A percentile compares a stretch with the other conserved stretches of the same genome.
Conservation (phyloP, 495 filamentous ascomycete genomes). For the Penicillium lagena region DNA sequence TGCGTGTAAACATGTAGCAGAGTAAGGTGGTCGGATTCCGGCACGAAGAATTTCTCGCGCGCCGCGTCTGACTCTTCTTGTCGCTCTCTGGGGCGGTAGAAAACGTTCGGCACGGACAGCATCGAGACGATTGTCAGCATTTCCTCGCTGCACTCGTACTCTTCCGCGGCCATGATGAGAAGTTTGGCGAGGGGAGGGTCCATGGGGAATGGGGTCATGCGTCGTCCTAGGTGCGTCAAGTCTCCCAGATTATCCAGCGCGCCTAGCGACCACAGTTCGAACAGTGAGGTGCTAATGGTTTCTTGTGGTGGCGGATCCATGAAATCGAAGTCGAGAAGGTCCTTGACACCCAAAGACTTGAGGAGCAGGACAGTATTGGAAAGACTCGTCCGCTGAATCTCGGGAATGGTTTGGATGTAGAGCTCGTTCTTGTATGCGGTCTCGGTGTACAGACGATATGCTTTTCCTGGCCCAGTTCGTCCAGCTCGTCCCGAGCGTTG, state of each 20-base stretch:
- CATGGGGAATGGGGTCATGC: slow-evolving; percentile 98
- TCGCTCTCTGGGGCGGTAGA: slow-evolving; percentile 95
- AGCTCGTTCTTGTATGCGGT: slow-evolving; percentile 93
- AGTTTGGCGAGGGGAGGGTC: slow-evolving; percentile 92
- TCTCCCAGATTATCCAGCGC: slow-evolving; percentile 92
- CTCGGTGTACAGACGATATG: slow-evolving; percentile 92
- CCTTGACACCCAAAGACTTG: slow-evolving; percentile 90
- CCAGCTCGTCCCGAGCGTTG: slow-evolving; percentile 93
- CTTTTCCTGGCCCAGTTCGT: slow-evolving; percentile 91
- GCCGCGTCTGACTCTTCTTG: slow-evolving; percentile 95
- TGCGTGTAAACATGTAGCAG: slow-evolving; percentile 94
- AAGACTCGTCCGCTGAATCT: slow-evolving; percentile 95
- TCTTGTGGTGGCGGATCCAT: slow-evolving; percentile 99
- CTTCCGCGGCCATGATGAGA: slow-evolving; percentile 74
- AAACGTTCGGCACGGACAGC: slow-evolving; percentile 93
- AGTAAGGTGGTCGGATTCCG: slow-evolving; percentile 94
- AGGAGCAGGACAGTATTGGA: slow-evolving; percentile 90
- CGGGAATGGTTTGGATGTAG: slow-evolving; percentile 95
- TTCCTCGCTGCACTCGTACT: slow-evolving; percentile 93
- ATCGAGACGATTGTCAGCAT: slow-evolving; percentile 98
- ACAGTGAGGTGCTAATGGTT: slow-evolving; percentile 93
- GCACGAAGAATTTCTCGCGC: slow-evolving; percentile 97
- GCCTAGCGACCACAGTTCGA: slow-evolving; percentile 96
- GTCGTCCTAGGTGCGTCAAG: slow-evolving; percentile 76
- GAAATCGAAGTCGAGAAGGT: slow-evolving; percentile 96